Conservation (phyloP, 345 rosid species). For the Turritis glabra region DNA sequence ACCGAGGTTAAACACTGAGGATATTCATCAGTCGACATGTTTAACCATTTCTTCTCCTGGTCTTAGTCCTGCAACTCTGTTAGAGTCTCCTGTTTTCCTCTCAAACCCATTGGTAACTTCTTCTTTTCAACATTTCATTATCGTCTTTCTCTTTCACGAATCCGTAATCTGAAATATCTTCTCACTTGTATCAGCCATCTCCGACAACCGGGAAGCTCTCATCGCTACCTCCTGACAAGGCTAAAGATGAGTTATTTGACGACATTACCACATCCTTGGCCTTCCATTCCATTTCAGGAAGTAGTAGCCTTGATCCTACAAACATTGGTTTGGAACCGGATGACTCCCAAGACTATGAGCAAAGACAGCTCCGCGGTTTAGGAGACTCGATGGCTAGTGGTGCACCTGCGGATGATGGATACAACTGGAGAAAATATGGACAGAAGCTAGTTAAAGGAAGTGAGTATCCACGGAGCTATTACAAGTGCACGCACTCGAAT, state of each 20-base stretch:
- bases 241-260: slow-evolving; percentile 55
- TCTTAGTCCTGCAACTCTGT: slow-evolving; percentile 69
- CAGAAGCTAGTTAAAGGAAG: slow-evolving; percentile 97
- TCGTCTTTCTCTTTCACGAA: not conserved
- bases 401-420: slow-evolving; percentile 79
- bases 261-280: slow-evolving; percentile 60
- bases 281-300: slow-evolving; percentile 57
- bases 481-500: slow-evolving; percentile 84
- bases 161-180: not conserved
- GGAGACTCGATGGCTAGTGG: slow-evolving; percentile 51
- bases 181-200: slow-evolving; percentile 57
- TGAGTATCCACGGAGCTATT: slow-evolving; percentile 93
- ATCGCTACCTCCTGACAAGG: slow-evolving; percentile 48
- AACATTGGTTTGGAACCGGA: slow-evolving; percentile 51
- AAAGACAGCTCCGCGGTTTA: slow-evolving; percentile 45
- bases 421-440: slow-evolving; percentile 95
- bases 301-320: slow-evolving; percentile 37
- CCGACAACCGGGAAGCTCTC: slow-evolving; percentile 82
- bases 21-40: slow-evolving; percentile 53
- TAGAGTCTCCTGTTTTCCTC: slow-evolving; percentile 81
- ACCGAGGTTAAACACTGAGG: slow-evolving; percentile 61
- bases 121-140: not conserved
- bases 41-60: slow-evolving; percentile 69
- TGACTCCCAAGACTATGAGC: slow-evolving; percentile 66
- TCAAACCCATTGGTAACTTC: slow-evolving; percentile 64